Evolutionary conservation across 768 basidiomycete species (phyloP), one percentile per base, ranked within the genome.

Genomic region (Lactarius hatsudake): DNA sequence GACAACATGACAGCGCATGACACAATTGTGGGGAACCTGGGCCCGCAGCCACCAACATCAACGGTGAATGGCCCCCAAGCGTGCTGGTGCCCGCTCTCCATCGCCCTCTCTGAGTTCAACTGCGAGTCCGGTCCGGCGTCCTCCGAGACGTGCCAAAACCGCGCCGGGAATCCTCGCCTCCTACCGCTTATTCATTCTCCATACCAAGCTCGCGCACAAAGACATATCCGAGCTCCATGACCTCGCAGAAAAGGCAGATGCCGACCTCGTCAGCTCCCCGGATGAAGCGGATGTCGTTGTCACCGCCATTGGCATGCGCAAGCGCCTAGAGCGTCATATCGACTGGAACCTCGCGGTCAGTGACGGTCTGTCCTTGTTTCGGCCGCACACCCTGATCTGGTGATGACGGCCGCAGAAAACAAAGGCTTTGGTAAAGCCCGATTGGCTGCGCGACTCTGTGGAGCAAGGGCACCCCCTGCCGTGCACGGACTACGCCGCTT

Each of bases 251-350:
- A 66, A 67, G n/a, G 69, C 73, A 60, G 72, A 72, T 45, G 71
- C 68, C 20, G 36, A 79, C 61, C 72, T 83, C 36, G 81, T 81
- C 63, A 68, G 71, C 18, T 72, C 82, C 45, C 68, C 78, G 3
- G 75, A 80, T 18, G 80, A 84, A 13, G 87, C 89, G 5, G 84
- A 92, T 61, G 78, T 92, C 40, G 77, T 93, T 45, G 73, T 94
- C 63, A 90, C 91, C 6, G 82, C 79, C 20, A 79, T 92, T 32
- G 81, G 75, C 40, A 92, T 91, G 86, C 80, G 81, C 70, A 82
- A 82, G 67, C 82, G 92, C 2, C 77, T 93, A 1, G 87, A 91
- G 75, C 80, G 91, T 59, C 90, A 93, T 75, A 61, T 93, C 17
- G 72, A 81, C 36, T 88, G 88, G 88, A 76, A 80, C 2, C 71